Conservation (phyloP, 1,139 yeast species). For the Taphrina flavorubra region DNA sequence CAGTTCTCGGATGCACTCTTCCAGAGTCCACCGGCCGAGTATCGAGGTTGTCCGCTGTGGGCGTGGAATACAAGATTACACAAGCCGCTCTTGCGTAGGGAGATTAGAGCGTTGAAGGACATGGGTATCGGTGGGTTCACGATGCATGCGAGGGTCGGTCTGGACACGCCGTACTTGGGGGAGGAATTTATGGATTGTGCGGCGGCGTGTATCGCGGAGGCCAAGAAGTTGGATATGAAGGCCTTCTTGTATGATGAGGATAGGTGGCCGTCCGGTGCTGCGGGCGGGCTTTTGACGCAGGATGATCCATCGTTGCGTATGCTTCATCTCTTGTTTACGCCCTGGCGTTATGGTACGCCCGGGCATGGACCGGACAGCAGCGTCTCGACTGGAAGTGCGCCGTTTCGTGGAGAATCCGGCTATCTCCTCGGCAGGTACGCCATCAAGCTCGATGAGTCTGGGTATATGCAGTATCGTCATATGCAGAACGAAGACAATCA, state of each 20-base stretch:
- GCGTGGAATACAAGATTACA: conserved; percentile 36
- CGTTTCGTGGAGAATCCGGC: conserved; percentile 36
- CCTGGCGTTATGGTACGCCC: conserved; percentile 34
- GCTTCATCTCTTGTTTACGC: conserved; percentile 34
- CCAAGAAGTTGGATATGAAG: conserved; percentile 30
- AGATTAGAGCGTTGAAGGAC: conserved; percentile 25
- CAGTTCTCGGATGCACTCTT: conserved; percentile 7
- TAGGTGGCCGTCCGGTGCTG: conserved; percentile 38
- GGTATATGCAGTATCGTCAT: conserved; percentile 21
- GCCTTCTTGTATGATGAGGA: conserved; percentile 38
- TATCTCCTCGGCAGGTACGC: conserved; percentile 27
- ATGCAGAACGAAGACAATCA: conserved; percentile 21
- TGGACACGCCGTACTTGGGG: conserved; percentile 34
- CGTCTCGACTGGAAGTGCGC: conserved; percentile 36
- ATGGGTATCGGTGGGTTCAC: conserved; percentile 40
- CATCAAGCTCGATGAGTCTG: conserved; percentile 16
- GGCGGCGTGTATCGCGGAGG: conserved; percentile 30
- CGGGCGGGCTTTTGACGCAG: conserved; percentile 25
- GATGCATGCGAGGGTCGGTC: conserved; percentile 39
- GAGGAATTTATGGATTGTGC: conserved; percentile 32
- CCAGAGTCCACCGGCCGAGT: conserved; percentile 26
- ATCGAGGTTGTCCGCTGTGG: conserved; percentile 38
- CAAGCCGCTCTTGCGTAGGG: conserved; percentile 34
- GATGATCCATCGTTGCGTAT: conserved; percentile 30
- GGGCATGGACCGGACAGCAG: conserved; percentile 34